phyloP scores from a whole-genome alignment of 345 rosid genomes.

The Euclidium syriacum region DNA sequence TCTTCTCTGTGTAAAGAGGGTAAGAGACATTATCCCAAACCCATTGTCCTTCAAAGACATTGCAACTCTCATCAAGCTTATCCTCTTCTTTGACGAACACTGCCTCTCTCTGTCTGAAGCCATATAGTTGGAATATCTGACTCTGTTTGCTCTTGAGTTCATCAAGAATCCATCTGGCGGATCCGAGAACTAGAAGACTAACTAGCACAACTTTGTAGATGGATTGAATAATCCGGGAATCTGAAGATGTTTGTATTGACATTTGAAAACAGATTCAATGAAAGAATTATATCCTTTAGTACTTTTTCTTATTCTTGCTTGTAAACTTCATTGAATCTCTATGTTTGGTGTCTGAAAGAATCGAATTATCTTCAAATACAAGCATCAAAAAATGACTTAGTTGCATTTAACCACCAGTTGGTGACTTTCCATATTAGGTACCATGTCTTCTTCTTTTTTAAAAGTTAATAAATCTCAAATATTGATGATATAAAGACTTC shows the following conservation, averaged over 20 bases:
- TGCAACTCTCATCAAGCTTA: conserved; percentile 50
- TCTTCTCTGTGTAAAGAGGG: conserved; percentile 70
- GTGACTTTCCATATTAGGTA: conserved; percentile 24
- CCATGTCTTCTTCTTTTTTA: conserved; percentile 5
- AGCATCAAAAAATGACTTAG: conserved; percentile 25
- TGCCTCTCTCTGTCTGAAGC: conserved; percentile 28
- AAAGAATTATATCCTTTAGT: not conserved
- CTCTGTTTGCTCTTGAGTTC: conserved; percentile 47
- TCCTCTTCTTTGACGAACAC: conserved; percentile 51
- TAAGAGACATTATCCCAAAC: conserved; percentile 75
- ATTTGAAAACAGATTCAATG: conserved; percentile 15
- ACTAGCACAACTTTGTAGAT: conserved; percentile 49
- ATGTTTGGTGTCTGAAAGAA: not conserved
- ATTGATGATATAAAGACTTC: not conserved
- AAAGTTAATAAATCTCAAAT: not conserved
- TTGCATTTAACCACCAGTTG: conserved; percentile 44
- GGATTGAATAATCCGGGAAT: conserved; percentile 46
- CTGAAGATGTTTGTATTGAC: conserved; percentile 35
- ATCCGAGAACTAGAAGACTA: conserved; percentile 53
- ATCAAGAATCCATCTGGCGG: conserved; percentile 46
- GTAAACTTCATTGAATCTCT: not conserved
- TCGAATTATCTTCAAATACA: conserved; percentile 34
- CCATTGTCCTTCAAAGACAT: conserved; percentile 83
- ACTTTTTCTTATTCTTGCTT: conserved; percentile 2
- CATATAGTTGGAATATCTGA: conserved; percentile 25